These are phyloP conservation scores for Fusarium globosum DNA, from an alignment of 2,329 filamentous ascomycete species.

Conservation along the genomic window DNA sequence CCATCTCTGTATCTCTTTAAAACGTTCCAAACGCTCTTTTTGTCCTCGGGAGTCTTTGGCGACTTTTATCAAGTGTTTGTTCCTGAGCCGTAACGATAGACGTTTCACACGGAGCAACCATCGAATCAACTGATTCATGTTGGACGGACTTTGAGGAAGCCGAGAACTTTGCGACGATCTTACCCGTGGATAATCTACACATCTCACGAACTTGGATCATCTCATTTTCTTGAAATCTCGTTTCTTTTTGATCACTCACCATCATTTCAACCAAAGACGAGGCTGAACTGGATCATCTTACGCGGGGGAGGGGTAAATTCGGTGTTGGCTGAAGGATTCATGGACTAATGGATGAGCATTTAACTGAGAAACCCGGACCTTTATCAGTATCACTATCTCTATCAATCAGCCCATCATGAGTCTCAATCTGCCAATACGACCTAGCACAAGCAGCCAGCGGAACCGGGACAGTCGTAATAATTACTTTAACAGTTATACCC, in stretches of 20 bases:
- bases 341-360: conserved; percentile 23
- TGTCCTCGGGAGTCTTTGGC: background rate
- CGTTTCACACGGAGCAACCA: conserved; percentile 26
- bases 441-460: conserved; percentile 58
- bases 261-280: conserved; percentile 11
- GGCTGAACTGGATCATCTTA: conserved; percentile 17
- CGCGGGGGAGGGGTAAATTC: conserved; percentile 44
- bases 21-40: conserved; percentile 5
- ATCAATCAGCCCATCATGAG: conserved; percentile 54
- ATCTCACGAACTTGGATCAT: background rate
- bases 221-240: background rate
- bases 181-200: background rate
- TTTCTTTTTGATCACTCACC: background rate
- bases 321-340: conserved; percentile 19
- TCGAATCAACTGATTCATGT: conserved; percentile 11
- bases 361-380: conserved; percentile 12
- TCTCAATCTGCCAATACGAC: conserved; percentile 63
- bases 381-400: background rate
- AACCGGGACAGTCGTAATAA: conserved; percentile 65
- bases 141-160: conserved; percentile 26
- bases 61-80: background rate
- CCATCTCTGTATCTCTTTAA: conserved; percentile 8
- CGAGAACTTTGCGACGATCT: conserved; percentile 11
- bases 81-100: conserved; percentile 19
- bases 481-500: conserved; percentile 66